These are phyloP conservation scores for Cordyceps sp. DNA, from an alignment of 2,329 filamentous ascomycete genomes.

Conservation along the genomic window DNA sequence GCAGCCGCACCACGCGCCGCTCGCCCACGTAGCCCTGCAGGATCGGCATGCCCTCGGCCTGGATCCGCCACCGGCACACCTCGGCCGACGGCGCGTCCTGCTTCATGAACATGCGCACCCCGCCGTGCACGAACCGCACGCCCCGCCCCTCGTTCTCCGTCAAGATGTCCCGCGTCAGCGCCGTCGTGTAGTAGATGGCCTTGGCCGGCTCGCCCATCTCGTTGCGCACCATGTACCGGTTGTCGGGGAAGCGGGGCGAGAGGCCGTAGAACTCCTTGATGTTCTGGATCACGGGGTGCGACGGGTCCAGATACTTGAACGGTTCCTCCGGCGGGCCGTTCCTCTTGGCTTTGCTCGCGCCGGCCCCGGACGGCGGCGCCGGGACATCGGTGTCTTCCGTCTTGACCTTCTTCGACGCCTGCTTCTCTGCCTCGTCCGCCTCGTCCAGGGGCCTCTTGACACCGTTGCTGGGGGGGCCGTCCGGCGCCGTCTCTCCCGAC, in stretches of 20 bases:
- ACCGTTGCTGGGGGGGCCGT: constrained; percentile 8
- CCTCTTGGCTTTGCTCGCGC: constrained; percentile 19
- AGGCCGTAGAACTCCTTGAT: constrained; percentile 79
- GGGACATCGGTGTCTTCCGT: constrained; percentile 11
- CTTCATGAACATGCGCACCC: constrained; percentile 98
- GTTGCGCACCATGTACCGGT: constrained; percentile 94
- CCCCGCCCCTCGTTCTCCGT: constrained; percentile 75
- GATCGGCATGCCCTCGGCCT: constrained; percentile 84
- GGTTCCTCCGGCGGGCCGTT: constrained; percentile 63
- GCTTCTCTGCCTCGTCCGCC: constrained; percentile 16
- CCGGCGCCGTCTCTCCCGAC: neutral
- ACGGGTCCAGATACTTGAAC: constrained; percentile 71
- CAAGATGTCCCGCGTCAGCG: constrained; percentile 71
- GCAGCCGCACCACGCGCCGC: constrained; percentile 56
- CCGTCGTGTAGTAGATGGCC: constrained; percentile 91
- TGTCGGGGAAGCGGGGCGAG: constrained; percentile 67
- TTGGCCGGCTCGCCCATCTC: constrained; percentile 74
- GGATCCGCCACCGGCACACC: constrained; percentile 86
- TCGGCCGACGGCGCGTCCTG: constrained; percentile 79
- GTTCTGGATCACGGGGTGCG: constrained; percentile 58
- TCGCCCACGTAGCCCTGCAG: constrained; percentile 80
- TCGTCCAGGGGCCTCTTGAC: constrained; percentile 19
- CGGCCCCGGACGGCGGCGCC: constrained; percentile 4
- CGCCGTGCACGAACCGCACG: constrained; percentile 90
- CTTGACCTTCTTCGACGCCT: constrained; percentile 32